Conservation (phyloP, 2,329 filamentous ascomycete genomes). For the Fonsecaea pedrosoi region DNA sequence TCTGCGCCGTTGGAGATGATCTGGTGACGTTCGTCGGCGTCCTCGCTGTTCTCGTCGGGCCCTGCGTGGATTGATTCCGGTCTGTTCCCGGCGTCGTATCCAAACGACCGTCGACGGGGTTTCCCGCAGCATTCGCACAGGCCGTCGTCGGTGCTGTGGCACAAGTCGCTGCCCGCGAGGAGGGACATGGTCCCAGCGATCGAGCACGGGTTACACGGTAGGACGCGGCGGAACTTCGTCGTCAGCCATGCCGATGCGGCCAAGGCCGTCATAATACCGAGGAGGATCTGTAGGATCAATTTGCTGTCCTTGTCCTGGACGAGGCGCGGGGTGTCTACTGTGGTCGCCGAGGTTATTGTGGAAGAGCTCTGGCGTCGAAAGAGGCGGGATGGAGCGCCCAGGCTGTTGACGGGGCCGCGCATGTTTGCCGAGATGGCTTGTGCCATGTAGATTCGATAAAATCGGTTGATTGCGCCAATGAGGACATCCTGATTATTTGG, state of each 20-base stretch:
- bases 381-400: slow-evolving; percentile 21
- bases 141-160: slow-evolving; percentile 34
- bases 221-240: slow-evolving; percentile 36
- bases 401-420: slow-evolving; percentile 23
- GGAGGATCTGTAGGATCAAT: slow-evolving; percentile 37
- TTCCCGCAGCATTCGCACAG: slow-evolving; percentile 41
- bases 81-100: slow-evolving; percentile 16
- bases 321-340: slow-evolving; percentile 35
- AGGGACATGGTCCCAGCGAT: slow-evolving; percentile 39
- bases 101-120: slow-evolving; percentile 34
- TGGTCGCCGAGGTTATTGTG: slow-evolving; percentile 25
- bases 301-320: slow-evolving; percentile 38
- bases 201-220: slow-evolving; percentile 39
- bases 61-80: slow-evolving; percentile 34
- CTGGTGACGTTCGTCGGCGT: slow-evolving; percentile 25
- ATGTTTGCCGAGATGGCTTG: slow-evolving; percentile 39
- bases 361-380: slow-evolving; percentile 22
- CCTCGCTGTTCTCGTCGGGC: slow-evolving; percentile 26
- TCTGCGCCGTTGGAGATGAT: slow-evolving; percentile 38
- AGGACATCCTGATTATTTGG: slow-evolving; percentile 30
- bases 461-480: slow-evolving; percentile 30
- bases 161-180: slow-evolving; percentile 40
- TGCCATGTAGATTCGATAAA: slow-evolving; percentile 40
- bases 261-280: slow-evolving; percentile 34
- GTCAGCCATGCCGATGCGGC: slow-evolving; percentile 33